Evolutionary conservation across 257 asterid genomes (phyloP).

Genomic region (Perilla frutescens): DNA sequence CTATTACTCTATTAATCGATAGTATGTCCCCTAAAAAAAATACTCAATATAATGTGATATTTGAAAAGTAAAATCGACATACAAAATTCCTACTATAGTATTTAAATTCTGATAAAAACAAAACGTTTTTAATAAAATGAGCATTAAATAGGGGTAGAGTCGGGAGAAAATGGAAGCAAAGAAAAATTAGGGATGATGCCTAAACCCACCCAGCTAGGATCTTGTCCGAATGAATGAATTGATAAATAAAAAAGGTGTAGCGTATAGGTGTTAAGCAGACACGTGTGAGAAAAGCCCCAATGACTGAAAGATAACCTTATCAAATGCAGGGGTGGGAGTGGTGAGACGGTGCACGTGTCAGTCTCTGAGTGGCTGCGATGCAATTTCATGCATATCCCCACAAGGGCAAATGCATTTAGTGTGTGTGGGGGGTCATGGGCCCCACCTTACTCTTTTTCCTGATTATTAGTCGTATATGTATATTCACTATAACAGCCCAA

Average conservation of each 20-base stretch:
- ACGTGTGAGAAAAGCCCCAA: slow-evolving; percentile 50
- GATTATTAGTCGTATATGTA: too few species aligned
- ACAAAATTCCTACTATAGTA: too few species aligned
- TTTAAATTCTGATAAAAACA: too few species aligned
- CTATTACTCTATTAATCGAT: too few species aligned
- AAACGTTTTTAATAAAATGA: too few species aligned
- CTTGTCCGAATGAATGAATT: neutral
- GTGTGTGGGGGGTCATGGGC: slow-evolving; percentile 25
- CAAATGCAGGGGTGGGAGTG: slow-evolving; percentile 39
- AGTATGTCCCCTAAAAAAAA: too few species aligned
- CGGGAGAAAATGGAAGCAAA: neutral
- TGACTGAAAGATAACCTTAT: slow-evolving; percentile 63
- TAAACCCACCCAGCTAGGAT: neutral
- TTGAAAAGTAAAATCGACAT: too few species aligned
- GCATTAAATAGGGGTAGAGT: too few species aligned
- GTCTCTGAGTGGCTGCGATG: slow-evolving; percentile 15
- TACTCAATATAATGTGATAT: too few species aligned
- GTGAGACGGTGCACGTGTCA: slow-evolving; percentile 42
- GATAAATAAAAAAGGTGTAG: neutral
- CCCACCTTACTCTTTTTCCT: neutral
- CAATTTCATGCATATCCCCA: slow-evolving; percentile 32
- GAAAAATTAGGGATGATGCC: neutral
- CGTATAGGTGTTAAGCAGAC: slow-evolving; percentile 34
- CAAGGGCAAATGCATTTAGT: neutral
- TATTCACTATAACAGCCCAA: too few species aligned